A percentile compares a stretch with the other conserved stretches of the same genome.
Conservation (phyloP, 2,329 filamentous ascomycete species). For the Ceratocystis cubensis region DNA sequence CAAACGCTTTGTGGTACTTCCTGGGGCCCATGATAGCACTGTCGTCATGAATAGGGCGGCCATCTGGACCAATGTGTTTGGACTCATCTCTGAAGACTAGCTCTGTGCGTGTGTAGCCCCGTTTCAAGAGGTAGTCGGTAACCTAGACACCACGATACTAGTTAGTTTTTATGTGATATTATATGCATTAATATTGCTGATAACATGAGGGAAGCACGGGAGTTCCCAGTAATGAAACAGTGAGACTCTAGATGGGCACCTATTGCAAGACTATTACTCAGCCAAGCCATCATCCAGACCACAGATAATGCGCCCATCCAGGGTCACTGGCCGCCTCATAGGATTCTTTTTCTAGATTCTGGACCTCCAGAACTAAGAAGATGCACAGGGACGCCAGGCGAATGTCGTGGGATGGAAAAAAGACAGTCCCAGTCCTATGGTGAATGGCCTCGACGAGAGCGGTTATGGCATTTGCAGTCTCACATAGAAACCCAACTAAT, state of each 20-base stretch:
- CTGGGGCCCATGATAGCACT: slow-evolving; percentile 55
- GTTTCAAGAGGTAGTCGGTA: slow-evolving; percentile 89
- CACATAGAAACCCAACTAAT: background rate
- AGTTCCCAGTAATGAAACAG: background rate
- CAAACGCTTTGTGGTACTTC: slow-evolving; percentile 66
- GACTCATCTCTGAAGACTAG: slow-evolving; percentile 87
- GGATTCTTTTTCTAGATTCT: background rate
- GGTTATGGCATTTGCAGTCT: background rate
- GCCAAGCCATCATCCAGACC: background rate
- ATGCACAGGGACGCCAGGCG: background rate
- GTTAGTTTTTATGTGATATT: background rate
- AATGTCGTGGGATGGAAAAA: background rate
- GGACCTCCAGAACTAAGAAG: too few relatives aligned
- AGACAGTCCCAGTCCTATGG: background rate
- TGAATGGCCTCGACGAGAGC: background rate
- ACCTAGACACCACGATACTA: slow-evolving; percentile 36
- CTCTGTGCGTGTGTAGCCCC: slow-evolving; percentile 86
- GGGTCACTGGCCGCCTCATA: background rate
- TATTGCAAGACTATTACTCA: background rate
- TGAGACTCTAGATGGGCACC: background rate
- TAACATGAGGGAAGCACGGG: background rate
- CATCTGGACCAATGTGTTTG: slow-evolving; percentile 66
- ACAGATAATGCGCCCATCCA: background rate
- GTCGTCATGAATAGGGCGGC: slow-evolving; percentile 53
- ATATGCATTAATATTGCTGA: background rate